Evolutionary conservation across 1,139 yeast genomes (phyloP), one percentile per base, ranked within the genome.

Genomic region (Pichia sp.): DNA sequence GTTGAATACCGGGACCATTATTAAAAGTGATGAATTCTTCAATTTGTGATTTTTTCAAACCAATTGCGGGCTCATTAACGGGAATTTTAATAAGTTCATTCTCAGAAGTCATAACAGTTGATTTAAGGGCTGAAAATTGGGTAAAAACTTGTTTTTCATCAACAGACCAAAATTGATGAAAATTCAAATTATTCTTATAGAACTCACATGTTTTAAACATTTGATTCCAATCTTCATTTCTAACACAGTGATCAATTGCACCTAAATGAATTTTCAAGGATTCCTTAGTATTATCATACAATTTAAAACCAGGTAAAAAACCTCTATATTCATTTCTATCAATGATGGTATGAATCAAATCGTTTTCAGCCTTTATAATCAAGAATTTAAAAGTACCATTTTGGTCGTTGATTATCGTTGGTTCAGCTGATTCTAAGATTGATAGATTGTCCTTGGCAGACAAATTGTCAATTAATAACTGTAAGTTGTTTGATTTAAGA

Each of bases 1-100:
- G 95, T 65, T 87, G 95, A 32, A 87, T 76, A 1, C 95, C 95
- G 0, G 95, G 82, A 0, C 95, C 95, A 41, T 78, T 78, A 61
- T 85, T 75, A 59, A 71, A 87, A 47, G 82, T 85, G 55, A 83
- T 67, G 61, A 83, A 87, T 63, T 87, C 96, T 65, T 86, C 95
- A 53, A 87, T 82, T 62, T 87, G 95, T 2, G 90, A 80, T 60
- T 73, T 78, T 60, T 75, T 75, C 49, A 69, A 66, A 1, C 90
- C 86, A 47, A 68, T 62, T 0, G 88, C 90, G 0, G 96, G 95
- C 63, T 86, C 95, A 64, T 86, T 87, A 43, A 87, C 77, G 11
- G 95, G 95, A 77, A 87, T 80, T 63, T 85, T 85, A 55, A 85
- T 76, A 42, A 61, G 65, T 7, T 84, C 86, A 57, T 81, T 79